Percentiles rank a stretch among this genome's conserved stretches.
Evolutionary conservation across 2,329 filamentous ascomycete genomes (phyloP).

Genomic region (Diaporthe sp.): DNA sequence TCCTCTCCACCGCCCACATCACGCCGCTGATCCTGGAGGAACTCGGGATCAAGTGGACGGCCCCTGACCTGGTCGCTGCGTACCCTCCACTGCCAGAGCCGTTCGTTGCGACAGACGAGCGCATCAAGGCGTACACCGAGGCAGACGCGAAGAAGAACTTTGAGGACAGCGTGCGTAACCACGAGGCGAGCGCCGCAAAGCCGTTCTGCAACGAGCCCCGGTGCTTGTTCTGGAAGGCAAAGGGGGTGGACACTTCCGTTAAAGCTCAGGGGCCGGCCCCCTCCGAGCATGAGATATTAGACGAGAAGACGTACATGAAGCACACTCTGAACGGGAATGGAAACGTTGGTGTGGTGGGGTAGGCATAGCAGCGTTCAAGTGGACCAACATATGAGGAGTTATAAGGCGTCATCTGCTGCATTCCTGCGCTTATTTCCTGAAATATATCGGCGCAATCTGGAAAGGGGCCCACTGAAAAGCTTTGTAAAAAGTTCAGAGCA

Average conservation of each 20-base stretch:
- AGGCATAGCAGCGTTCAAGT: background rate
- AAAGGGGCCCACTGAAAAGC: background rate
- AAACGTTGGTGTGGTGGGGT: background rate
- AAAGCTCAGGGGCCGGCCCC: background rate
- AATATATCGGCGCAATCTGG: background rate
- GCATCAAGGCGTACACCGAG: conserved; percentile 44
- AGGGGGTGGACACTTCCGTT: background rate
- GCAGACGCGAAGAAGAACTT: conserved; percentile 36
- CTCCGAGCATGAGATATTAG: background rate
- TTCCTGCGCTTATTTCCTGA: background rate
- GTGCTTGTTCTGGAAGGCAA: conserved; percentile 25
- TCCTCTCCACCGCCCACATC: conserved; percentile 48
- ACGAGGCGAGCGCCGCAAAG: conserved; percentile 42
- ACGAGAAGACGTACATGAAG: conserved; percentile 13
- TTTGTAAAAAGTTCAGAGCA: background rate
- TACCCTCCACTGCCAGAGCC: conserved; percentile 48
- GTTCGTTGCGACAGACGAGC: conserved; percentile 47
- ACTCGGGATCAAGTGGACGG: conserved; percentile 42
- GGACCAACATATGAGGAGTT: background rate
- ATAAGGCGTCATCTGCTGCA: background rate
- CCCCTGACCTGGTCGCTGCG: conserved; percentile 42
- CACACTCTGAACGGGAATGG: background rate
- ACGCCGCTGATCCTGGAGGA: conserved; percentile 45
- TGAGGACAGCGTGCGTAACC: conserved; percentile 22
- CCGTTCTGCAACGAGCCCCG: conserved; percentile 40